phyloP scores from a whole-genome alignment of 192 early-diverging fungal species.

The Coemansia pectinata region DNA sequence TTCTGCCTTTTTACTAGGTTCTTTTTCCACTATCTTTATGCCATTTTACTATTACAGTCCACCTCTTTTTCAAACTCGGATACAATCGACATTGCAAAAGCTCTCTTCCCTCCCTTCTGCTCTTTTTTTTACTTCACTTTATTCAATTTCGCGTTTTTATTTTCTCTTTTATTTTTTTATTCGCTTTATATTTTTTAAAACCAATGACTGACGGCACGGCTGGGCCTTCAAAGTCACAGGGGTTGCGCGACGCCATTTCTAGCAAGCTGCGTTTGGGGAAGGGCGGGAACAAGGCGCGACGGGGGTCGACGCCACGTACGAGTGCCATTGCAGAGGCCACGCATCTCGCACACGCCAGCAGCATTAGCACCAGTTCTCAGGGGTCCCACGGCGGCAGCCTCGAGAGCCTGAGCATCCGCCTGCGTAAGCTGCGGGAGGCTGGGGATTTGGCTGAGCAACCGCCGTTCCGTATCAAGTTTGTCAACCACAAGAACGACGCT shows the following conservation, averaged over 20 bases:
- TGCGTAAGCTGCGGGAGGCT: conserved; percentile 22
- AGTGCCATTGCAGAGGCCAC: conserved; percentile 14
- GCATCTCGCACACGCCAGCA: conserved; percentile 7
- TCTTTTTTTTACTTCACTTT: conserved; percentile 4
- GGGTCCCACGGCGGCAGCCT: conserved; percentile 10
- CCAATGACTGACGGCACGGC: not conserved
- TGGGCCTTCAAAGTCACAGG: conserved; percentile 2
- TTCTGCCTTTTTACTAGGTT: not conserved
- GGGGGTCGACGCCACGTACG: conserved; percentile 37
- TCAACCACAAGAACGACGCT: conserved; percentile 39
- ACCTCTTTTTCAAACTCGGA: not conserved
- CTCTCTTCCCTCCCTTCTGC: not conserved
- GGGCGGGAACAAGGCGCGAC: conserved; percentile 35
- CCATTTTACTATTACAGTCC: not conserved
- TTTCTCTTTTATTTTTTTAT: conserved; percentile 13
- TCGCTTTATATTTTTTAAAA: not conserved
- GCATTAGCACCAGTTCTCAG: conserved; percentile 1
- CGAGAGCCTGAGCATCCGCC: conserved; percentile 25
- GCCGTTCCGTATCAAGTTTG: conserved; percentile 49
- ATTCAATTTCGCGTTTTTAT: conserved; percentile 10
- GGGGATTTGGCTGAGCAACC: not conserved
- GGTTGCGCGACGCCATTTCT: conserved; percentile 4
- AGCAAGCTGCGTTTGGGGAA: conserved; percentile 22
- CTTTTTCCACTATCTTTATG: too few species aligned
- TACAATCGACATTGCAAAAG: not conserved